Base-by-base conservation (phyloP, 2,329 filamentous ascomycete species). In the Colletotrichum higginsianum region DNA sequence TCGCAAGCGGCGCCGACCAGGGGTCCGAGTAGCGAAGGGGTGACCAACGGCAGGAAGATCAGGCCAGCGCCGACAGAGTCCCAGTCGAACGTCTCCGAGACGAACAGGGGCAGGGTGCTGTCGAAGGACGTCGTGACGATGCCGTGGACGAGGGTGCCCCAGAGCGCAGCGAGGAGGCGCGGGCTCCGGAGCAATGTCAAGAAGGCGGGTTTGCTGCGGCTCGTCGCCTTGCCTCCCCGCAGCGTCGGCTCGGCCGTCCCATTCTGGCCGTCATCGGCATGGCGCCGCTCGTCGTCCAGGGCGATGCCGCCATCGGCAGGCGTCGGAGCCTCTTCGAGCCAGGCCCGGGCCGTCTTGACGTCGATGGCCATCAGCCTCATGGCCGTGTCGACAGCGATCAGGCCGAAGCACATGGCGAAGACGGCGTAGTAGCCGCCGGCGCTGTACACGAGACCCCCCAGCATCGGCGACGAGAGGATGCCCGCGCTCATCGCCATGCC, bases 101-200 rank as follows among this genome's bases (percentile, higher is more conserved):
- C 79, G 35, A 80, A 70, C 5, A 82, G 75, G 7, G 80, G 80
- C 23, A 82, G 73, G 2, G 79, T 81, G 63, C 79, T 79, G 55
- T 82, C 80, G 61, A 82, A 78, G 4, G 79, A 77, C 2, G 79
- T 80, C 44, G 79, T 73, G 18, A 80, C 74, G 30, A 77, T 52
- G n/a, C 79, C 73, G 49, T 82, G 78, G n/a, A 79, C 74, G n/a
- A 81, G 67, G 15, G 80, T 81, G 35, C 77, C 80, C 77, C 77
- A 80, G 4, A 82, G 76, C 5, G 80, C 79, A 9, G 78, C 76
- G 5, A 80, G 60, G n/a, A 82, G 74, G 47, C 80, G 77, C 58
- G 80, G 77, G 44, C 78, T 79, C 15, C 73, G 75, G 16, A 82
- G 67, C 7, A 82, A 61, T 46, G 18, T n/a, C 30, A 18, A 52